Evolutionary conservation across 1,284 basidiomycete genomes (phyloP).

Genomic region (Naganishia liquefaciens): DNA sequence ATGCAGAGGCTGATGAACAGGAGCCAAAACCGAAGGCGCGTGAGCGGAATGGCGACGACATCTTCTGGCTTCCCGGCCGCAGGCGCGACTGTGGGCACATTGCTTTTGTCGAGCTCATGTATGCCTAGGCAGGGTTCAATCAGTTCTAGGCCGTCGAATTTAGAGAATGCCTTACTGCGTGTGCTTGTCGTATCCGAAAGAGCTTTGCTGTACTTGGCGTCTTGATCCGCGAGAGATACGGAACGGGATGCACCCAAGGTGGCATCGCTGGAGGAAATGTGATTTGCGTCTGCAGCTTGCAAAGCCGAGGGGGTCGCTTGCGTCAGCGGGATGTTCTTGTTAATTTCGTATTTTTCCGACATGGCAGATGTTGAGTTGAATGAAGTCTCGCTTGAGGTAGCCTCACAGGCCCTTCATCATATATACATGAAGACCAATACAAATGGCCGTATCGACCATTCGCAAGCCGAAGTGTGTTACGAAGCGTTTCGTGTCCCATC

Average conservation of each 20-base stretch:
- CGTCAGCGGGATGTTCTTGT: constrained; percentile 4
- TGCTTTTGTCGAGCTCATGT: constrained; percentile 3
- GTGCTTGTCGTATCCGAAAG: constrained; percentile 5
- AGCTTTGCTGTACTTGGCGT: neutral
- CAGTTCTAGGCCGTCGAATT: neutral
- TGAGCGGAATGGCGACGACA: constrained; percentile 20
- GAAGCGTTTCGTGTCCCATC: too few relatives aligned
- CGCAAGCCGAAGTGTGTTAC: too few relatives aligned
- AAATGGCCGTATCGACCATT: too few relatives aligned
- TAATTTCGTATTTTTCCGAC: constrained; percentile 1
- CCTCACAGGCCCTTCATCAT: too few relatives aligned
- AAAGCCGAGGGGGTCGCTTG: constrained; percentile 1
- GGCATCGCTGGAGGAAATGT: neutral
- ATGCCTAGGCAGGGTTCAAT: neutral
- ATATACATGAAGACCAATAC: too few relatives aligned
- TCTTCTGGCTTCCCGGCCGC: neutral
- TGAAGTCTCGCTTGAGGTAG: too few relatives aligned
- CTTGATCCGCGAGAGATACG: neutral
- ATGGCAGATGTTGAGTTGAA: neutral
- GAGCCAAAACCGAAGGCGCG: constrained; percentile 15
- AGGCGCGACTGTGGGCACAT: neutral
- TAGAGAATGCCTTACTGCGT: neutral
- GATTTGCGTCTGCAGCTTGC: neutral
- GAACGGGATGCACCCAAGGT: neutral
- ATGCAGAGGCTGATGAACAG: constrained; percentile 19